Evolutionary conservation across 106 monocot genomes (phyloP), one percentile per base, ranked within the genome.

Genomic region (Allium sativum): DNA sequence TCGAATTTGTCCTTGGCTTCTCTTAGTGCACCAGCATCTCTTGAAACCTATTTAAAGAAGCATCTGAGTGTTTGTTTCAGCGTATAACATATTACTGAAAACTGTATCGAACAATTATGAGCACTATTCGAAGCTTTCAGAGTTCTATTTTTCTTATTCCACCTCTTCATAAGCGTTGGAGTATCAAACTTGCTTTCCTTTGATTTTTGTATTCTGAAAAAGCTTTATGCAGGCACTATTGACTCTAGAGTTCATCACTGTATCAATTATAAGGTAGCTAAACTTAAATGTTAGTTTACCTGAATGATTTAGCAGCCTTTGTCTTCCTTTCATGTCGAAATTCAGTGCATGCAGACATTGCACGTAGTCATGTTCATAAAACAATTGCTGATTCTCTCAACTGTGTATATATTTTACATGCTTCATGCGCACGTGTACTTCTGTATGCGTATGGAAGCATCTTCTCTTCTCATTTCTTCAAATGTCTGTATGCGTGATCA

Each of bases 1-100:
- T n/a, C 98, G 12, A 99, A 59, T 58, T 92, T 92, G 61, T 99
- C 98, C 72, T 99, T 99, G 40, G 92, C 88, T 83, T 92, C 98
- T 74, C 74, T 92, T 9, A 99, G 85, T 65, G 98, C 98, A 5
- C 98, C 98, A 9, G 92, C 78, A 40, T 99, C 98, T 61, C 85
- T 92, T 54, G 98, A 88, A 71, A 78, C 98, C 98, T 99, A 68
- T 65, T 77, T 44, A 44, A 11, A 51, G 62, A 22, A 60, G 72
- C 18, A 44, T 6, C 1, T 62, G 42, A 72, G 45, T 22, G 47
- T 15, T 19, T 48, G 9, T 6, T 56, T 43, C 43, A 13, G 57
- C 16, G 7, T 50, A n/a, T 12, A 6, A 66, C 18, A 10, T 18
- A 10, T 52, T 20, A 69, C 10, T 12, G 18, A 69, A 41, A 42